Evolutionary conservation across 2,329 filamentous ascomycete species (phyloP), one percentile per base, ranked within the genome.

Genomic region (Ophiocordyceps australis): DNA sequence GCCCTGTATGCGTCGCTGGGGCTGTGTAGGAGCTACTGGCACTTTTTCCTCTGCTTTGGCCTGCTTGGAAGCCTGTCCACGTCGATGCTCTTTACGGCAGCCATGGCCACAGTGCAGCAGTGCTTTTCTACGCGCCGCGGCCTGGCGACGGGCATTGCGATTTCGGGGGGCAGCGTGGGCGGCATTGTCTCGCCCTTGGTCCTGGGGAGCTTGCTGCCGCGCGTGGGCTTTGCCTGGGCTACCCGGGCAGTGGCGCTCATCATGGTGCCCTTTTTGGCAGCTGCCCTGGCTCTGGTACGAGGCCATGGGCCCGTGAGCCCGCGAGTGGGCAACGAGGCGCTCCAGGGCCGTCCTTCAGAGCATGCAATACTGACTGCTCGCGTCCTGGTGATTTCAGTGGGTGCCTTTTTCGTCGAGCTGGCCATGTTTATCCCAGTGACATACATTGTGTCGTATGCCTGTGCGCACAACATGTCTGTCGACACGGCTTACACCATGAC

Each of bases 61-160:
- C 10, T 21, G 20, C n/a, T 21, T 9, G 20, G 20, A 5, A 21
- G 20, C 20, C 13, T 21, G 20, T 9, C 20, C 20, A 21, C 20
- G 5, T 6, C 10, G 14, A n/a, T 26, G 20, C 22, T 29, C 9
- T 32, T 24, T 17, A 32, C 24, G 11, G 18, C 27, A 7, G 27
- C 27, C 20, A 23, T 30, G 14, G 24, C 21, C 8, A 26, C 28
- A 3, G 22, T 30, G 15, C 34, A 59, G 50, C 81, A 91, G 43
- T 91, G 70, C 54, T 92, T 92, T 54, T 61, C 73, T 16, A 47
- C 45, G n/a, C 71, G 69, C 25, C 69, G 82, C 10, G 83, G 74
- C 3, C 62, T 78, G 22, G 80, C 81, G 7, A 86, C 76, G 1
- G 82, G 82, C n/a, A 57, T 91, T 22, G 79, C 80, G n/a, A 66